A percentile compares a stretch with the other conserved stretches of the same genome.
Evolutionary conservation across 2,329 filamentous ascomycete genomes (phyloP).

Genomic region (Diaporthe amygdali): DNA sequence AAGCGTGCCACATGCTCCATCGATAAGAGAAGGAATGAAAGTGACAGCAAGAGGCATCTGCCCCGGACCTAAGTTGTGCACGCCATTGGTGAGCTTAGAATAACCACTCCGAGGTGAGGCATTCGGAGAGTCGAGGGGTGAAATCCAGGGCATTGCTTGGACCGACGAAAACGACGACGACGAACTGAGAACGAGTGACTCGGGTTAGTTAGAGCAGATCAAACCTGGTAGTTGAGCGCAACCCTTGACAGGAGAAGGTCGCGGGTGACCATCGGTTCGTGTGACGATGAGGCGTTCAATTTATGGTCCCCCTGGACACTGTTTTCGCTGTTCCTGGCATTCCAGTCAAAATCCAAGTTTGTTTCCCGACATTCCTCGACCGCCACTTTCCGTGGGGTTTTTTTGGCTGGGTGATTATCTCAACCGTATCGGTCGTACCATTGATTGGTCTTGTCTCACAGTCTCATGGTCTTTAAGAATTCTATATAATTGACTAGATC

Average conservation of each 20-base stretch:
- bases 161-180: not conserved
- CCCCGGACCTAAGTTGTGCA: not conserved
- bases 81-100: not conserved
- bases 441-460: not conserved
- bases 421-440: not conserved
- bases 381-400: not conserved
- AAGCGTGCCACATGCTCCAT: constrained; percentile 40
- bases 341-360: not conserved
- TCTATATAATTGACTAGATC: not conserved
- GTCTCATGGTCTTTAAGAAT: not conserved
- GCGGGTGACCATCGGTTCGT: not conserved
- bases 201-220: not conserved
- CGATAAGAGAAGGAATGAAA: constrained; percentile 42
- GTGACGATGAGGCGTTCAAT: constrained; percentile 1
- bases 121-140: constrained; percentile 11
- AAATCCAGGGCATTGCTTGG: constrained; percentile 23
- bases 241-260: not conserved
- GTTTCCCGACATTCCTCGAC: not conserved
- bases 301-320: not conserved
- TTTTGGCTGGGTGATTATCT: constrained; percentile 5
- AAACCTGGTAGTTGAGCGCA: not conserved
- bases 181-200: not conserved
- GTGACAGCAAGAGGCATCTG: constrained; percentile 30
- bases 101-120: constrained; percentile 6
- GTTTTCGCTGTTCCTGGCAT: not conserved